A percentile compares a stretch with the other conserved stretches of the same genome.
Evolutionary conservation across 345 rosid genomes (phyloP).

Genomic region (Eucalyptus marginata): DNA sequence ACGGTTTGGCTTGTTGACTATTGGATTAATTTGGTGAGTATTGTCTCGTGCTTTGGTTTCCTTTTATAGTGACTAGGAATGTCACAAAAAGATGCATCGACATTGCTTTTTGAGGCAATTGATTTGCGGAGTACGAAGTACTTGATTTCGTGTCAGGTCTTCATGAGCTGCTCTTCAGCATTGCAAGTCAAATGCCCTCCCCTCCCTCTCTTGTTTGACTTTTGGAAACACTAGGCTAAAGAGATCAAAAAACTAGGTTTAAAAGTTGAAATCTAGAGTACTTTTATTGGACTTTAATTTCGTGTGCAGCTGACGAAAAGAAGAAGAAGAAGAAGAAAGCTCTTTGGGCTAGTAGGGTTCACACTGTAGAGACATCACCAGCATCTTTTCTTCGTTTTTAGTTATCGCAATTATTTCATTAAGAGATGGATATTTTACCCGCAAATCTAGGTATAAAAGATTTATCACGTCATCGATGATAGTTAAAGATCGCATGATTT

Average conservation of each 20-base stretch:
- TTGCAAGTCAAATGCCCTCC: background rate
- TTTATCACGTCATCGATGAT: too few relatives aligned
- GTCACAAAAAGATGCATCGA: background rate
- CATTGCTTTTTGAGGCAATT: background rate
- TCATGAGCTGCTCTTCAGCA: background rate
- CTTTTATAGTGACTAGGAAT: background rate
- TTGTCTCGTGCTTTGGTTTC: background rate
- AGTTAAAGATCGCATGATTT: too few relatives aligned
- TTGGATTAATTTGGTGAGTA: background rate
- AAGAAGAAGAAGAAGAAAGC: background rate
- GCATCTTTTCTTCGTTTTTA: too few relatives aligned
- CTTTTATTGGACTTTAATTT: background rate
- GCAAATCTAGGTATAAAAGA: too few relatives aligned
- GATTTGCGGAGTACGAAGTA: background rate
- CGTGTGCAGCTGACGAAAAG: background rate
- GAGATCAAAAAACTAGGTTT: background rate
- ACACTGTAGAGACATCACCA: too few relatives aligned
- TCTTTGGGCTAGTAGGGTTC: too few relatives aligned
- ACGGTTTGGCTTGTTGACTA: background rate
- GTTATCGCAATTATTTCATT: too few relatives aligned
- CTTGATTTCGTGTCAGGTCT: background rate
- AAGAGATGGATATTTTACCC: too few relatives aligned
- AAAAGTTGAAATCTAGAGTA: background rate
- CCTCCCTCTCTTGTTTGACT: background rate
- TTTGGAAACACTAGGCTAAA: background rate